Evolutionary conservation across 345 rosid genomes (phyloP).

Genomic region (Brassica incana): DNA sequence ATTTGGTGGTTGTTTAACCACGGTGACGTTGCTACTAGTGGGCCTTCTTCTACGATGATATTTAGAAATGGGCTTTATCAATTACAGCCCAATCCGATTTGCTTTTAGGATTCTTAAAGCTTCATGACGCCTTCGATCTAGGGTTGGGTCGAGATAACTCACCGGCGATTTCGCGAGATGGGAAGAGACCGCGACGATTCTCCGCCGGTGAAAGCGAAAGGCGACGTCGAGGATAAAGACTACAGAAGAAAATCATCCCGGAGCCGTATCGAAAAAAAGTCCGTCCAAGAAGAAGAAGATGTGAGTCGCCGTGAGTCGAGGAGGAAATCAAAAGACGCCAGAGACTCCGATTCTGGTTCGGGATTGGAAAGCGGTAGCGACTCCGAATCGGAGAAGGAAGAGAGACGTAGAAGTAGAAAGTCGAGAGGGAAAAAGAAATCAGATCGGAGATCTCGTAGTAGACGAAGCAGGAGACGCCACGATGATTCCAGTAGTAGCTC

Average conservation of each 20-base stretch:
- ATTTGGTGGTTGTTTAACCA: background rate
- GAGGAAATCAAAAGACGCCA: slow-evolving; percentile 34
- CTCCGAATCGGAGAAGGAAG: slow-evolving; percentile 43
- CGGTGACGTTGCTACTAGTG: background rate
- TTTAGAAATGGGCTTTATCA: background rate
- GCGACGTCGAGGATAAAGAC: slow-evolving; percentile 24
- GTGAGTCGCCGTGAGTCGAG: slow-evolving; percentile 30
- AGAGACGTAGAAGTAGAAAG: slow-evolving; percentile 39
- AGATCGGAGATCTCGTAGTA: slow-evolving; percentile 42
- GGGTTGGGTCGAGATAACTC: slow-evolving; percentile 5
- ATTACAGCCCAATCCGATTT: background rate
- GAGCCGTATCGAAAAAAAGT: slow-evolving; percentile 23
- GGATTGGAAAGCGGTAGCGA: slow-evolving; percentile 34
- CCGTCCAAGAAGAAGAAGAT: slow-evolving; percentile 40
- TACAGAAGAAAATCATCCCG: slow-evolving; percentile 26
- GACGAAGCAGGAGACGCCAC: slow-evolving; percentile 35
- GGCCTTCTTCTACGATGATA: background rate
- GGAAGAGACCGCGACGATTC: slow-evolving; percentile 35
- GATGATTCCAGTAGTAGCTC: slow-evolving; percentile 38
- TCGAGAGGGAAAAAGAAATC: slow-evolving; percentile 40
- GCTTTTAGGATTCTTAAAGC: background rate
- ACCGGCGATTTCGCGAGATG: slow-evolving; percentile 35
- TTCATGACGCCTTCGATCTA: background rate
- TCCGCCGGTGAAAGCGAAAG: slow-evolving; percentile 8
- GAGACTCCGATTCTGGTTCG: slow-evolving; percentile 28